Evolutionary conservation across 2,329 filamentous ascomycete genomes (phyloP).

Genomic region (Aspergillus sp.): DNA sequence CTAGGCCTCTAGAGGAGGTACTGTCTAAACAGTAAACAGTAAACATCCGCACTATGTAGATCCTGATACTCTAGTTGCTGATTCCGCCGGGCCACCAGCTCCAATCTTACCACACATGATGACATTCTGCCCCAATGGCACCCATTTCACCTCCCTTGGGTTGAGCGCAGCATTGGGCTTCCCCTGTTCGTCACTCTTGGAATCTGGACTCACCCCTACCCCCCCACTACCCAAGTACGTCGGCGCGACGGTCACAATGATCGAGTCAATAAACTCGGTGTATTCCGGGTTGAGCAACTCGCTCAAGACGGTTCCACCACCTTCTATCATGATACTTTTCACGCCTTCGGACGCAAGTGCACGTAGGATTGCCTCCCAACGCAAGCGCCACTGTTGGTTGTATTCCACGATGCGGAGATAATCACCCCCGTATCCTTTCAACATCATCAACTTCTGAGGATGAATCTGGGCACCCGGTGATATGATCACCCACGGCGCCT

Average conservation of each 20-base stretch:
- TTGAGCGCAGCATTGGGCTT: conserved; percentile 61
- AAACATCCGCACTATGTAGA: too few species aligned
- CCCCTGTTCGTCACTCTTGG: conserved; percentile 52
- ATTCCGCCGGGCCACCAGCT: background rate
- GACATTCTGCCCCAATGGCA: conserved; percentile 76
- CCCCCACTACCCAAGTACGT: conserved; percentile 85
- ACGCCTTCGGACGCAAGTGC: conserved; percentile 61
- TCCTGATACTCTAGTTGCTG: background rate
- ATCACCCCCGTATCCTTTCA: conserved; percentile 49
- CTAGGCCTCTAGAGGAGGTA: too few species aligned
- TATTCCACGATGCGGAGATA: conserved; percentile 42
- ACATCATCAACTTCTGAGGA: conserved; percentile 44
- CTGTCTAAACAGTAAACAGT: too few species aligned
- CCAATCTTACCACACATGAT: conserved; percentile 71
- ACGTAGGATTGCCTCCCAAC: conserved; percentile 65
- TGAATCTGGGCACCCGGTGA: conserved; percentile 48
- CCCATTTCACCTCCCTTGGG: conserved; percentile 68
- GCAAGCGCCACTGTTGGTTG: conserved; percentile 48
- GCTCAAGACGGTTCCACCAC: conserved; percentile 80
- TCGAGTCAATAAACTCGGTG: conserved; percentile 66
- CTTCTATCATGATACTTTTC: conserved; percentile 86
- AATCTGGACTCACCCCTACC: conserved; percentile 72
- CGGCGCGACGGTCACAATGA: conserved; percentile 87
- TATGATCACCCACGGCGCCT: conserved; percentile 71
- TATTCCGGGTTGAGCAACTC: conserved; percentile 66